These are phyloP conservation scores for Starmera quercuum DNA, from an alignment of 805 yeast genomes.

Conservation along the genomic window DNA sequence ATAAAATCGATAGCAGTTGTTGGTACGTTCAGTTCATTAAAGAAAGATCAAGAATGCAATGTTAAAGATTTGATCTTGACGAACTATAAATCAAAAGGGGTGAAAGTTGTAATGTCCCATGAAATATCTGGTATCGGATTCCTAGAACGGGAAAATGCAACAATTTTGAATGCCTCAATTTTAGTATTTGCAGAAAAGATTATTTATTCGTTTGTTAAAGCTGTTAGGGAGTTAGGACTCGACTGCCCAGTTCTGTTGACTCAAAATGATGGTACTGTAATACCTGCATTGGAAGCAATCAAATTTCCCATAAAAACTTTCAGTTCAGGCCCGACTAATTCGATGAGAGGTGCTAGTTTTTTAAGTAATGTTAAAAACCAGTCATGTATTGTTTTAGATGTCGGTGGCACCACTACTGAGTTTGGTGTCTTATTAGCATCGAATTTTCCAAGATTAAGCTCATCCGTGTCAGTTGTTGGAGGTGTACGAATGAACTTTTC, in stretches of 20 bases:
- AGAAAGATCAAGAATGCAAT: slow-evolving; percentile 27
- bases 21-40: slow-evolving; percentile 34
- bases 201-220: slow-evolving; percentile 29
- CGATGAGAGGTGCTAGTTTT: slow-evolving; percentile 42
- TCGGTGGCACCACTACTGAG: slow-evolving; percentile 46
- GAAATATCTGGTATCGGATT: slow-evolving; percentile 35
- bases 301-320: slow-evolving; percentile 37
- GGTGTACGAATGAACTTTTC: slow-evolving; percentile 42
- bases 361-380: slow-evolving; percentile 20
- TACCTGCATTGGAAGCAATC: slow-evolving; percentile 33
- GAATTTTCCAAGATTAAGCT: slow-evolving; percentile 41
- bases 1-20: slow-evolving; percentile 31
- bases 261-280: slow-evolving; percentile 43
- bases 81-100: slow-evolving; percentile 25
- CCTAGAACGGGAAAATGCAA: slow-evolving; percentile 39
- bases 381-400: slow-evolving; percentile 33
- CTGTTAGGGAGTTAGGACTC: slow-evolving; percentile 29
- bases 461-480: slow-evolving; percentile 36
- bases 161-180: slow-evolving; percentile 39
- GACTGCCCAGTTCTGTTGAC: slow-evolving; percentile 33
- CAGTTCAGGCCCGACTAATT: slow-evolving; percentile 43
- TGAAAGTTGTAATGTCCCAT: slow-evolving; percentile 30
- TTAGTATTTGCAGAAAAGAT: slow-evolving; percentile 33
- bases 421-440: slow-evolving; percentile 35
- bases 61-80: slow-evolving; percentile 29